Percentiles rank a stretch among this genome's conserved stretches.
Evolutionary conservation across 2,329 filamentous ascomycete genomes (phyloP).

Genomic region (Dendryphion nanum): DNA sequence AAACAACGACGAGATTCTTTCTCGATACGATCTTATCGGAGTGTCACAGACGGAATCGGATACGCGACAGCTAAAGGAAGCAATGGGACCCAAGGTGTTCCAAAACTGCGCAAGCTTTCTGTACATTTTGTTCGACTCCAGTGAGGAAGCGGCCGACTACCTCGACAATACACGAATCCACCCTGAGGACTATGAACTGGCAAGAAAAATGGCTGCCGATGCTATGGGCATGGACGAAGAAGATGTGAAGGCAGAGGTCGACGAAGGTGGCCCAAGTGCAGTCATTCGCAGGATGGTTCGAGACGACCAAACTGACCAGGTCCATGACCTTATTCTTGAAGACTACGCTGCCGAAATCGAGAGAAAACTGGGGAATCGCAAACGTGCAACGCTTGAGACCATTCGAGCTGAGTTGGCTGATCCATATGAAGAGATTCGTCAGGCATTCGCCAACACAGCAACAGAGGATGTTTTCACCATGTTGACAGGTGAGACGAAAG

Average conservation of each 20-base stretch:
- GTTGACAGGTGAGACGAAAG: conserved; percentile 88
- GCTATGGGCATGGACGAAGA: conserved; percentile 95
- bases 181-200: conserved; percentile 96
- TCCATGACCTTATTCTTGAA: conserved; percentile 93
- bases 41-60: conserved; percentile 81
- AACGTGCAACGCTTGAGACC: conserved; percentile 92
- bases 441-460: conserved; percentile 68
- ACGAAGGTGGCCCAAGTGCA: conserved; percentile 84
- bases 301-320: conserved; percentile 88
- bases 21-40: conserved; percentile 83
- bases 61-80: conserved; percentile 32
- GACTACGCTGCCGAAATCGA: conserved; percentile 96
- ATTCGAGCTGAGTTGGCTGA: conserved; percentile 91
- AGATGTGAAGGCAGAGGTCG: conserved; percentile 91
- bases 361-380: conserved; percentile 87
- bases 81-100: conserved; percentile 84
- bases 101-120: conserved; percentile 97
- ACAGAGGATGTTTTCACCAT: conserved; percentile 89
- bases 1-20: conserved; percentile 82
- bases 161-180: conserved; percentile 96
- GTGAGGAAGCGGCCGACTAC: conserved; percentile 80
- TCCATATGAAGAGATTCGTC: conserved; percentile 90
- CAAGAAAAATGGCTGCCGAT: conserved; percentile 97
- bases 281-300: conserved; percentile 94
- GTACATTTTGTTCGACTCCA: conserved; percentile 82